A percentile compares a stretch with the other conserved stretches of the same genome.
phyloP scores from a whole-genome alignment of 495 filamentous ascomycete genomes.

The Rostrohypoxylon terebratum region DNA sequence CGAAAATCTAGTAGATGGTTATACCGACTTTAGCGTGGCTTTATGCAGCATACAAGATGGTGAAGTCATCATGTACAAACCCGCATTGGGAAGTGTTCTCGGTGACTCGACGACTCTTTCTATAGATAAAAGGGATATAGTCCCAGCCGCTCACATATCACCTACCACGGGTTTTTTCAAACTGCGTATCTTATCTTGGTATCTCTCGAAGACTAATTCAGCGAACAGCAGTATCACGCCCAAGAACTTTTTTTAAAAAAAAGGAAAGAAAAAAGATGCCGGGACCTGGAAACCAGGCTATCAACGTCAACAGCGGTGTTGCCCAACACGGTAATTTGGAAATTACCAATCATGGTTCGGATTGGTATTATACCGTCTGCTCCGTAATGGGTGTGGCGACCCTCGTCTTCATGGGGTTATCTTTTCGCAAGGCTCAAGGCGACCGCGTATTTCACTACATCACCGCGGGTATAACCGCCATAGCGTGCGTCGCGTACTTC shows the following conservation, averaged over 20 bases:
- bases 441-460: slow-evolving; percentile 79
- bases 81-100: slow-evolving; percentile 8
- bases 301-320: slow-evolving; percentile 60
- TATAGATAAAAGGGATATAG: not conserved
- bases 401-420: slow-evolving; percentile 57
- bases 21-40: not conserved
- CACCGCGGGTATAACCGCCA: slow-evolving; percentile 67
- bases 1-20: not conserved
- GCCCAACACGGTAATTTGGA: slow-evolving; percentile 60
- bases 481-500: slow-evolving; percentile 75
- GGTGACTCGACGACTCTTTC: not conserved
- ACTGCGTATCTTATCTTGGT: not conserved
- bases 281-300: slow-evolving; percentile 59
- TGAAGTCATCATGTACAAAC: slow-evolving; percentile 34
- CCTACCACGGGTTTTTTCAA: not conserved
- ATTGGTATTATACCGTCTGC: slow-evolving; percentile 65
- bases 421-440: slow-evolving; percentile 61
- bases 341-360: slow-evolving; percentile 70
- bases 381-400: slow-evolving; percentile 61
- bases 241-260: not conserved
- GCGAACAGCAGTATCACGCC: not conserved
- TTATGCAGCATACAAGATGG: slow-evolving; percentile 15
- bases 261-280: slow-evolving; percentile 16
- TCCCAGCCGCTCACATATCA: not conserved
- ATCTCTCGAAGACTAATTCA: not conserved